phyloP scores from a whole-genome alignment of 148 eudicot species.

The Polygonum aviculare region DNA sequence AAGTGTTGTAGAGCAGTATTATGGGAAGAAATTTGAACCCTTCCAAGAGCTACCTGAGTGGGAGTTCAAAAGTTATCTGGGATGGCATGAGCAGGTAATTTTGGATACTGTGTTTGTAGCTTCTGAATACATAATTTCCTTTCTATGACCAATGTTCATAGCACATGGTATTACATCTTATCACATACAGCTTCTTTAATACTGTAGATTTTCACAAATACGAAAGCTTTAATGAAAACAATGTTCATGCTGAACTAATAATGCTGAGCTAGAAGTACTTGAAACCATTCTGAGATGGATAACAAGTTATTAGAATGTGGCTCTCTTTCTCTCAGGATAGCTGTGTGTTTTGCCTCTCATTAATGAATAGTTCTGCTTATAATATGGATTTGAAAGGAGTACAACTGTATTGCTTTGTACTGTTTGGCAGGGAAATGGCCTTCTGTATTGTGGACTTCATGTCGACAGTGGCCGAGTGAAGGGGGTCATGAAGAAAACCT shows the following conservation, averaged over 20 bases:
- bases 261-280: neutral
- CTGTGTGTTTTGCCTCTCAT: neutral
- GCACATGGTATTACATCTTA: neutral
- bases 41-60: conserved; percentile 89
- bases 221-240: neutral
- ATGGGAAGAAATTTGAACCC: conserved; percentile 86
- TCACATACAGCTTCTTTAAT: neutral
- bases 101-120: neutral
- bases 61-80: conserved; percentile 91
- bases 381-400: neutral
- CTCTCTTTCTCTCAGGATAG: neutral
- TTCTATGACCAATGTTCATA: neutral
- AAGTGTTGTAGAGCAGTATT: conserved; percentile 77
- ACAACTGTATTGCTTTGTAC: neutral
- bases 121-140: neutral
- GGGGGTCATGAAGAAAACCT: conserved; percentile 70
- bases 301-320: neutral
- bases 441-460: conserved; percentile 82
- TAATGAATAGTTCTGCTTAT: neutral
- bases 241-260: neutral
- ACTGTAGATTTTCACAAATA: neutral
- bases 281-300: neutral
- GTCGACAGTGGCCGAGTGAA: conserved; percentile 87
- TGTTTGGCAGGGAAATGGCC: conserved; percentile 72
- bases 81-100: conserved; percentile 95